A percentile compares a stretch with the other conserved stretches of the same genome.
Evolutionary conservation across 2,329 filamentous ascomycete species (phyloP).

Genomic region (Drechslera avenae): DNA sequence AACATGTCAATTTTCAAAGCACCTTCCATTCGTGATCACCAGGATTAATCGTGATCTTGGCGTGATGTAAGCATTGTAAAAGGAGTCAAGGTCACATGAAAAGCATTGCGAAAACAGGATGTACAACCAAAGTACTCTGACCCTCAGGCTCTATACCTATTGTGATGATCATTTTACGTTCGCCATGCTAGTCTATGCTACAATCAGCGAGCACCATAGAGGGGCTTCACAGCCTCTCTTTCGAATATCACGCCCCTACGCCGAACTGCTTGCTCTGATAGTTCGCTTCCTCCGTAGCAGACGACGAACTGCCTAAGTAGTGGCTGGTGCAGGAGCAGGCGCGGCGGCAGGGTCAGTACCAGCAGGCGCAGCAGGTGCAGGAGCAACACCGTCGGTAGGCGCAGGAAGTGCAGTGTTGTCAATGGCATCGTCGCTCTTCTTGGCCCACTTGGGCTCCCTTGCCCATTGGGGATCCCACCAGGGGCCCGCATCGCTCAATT

Average conservation of each 20-base stretch:
- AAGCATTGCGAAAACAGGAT: neutral
- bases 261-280: neutral
- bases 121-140: slow-evolving; percentile 8
- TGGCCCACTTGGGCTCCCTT: slow-evolving; percentile 60
- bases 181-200: slow-evolving; percentile 10
- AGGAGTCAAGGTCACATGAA: neutral
- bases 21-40: no score
- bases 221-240: neutral
- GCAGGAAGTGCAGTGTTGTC: slow-evolving; percentile 40
- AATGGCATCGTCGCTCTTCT: slow-evolving; percentile 42
- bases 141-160: slow-evolving; percentile 1
- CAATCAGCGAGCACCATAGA: neutral
- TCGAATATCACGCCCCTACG: slow-evolving; percentile 8
- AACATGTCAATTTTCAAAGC: no score
- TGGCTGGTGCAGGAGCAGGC: slow-evolving; percentile 40
- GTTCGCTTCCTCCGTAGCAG: neutral
- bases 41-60: no score
- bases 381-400: slow-evolving; percentile 27
- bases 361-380: neutral
- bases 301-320: slow-evolving; percentile 37
- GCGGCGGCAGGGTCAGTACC: slow-evolving; percentile 24
- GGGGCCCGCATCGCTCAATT: slow-evolving; percentile 85
- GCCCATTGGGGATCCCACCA: slow-evolving; percentile 78
- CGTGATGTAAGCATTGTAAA: neutral
- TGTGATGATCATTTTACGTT: slow-evolving; percentile 6